A percentile compares a stretch with the other conserved stretches of the same genome.
phyloP scores from a whole-genome alignment of 2,329 filamentous ascomycete genomes.

The Cadophora luteo-olivacea region DNA sequence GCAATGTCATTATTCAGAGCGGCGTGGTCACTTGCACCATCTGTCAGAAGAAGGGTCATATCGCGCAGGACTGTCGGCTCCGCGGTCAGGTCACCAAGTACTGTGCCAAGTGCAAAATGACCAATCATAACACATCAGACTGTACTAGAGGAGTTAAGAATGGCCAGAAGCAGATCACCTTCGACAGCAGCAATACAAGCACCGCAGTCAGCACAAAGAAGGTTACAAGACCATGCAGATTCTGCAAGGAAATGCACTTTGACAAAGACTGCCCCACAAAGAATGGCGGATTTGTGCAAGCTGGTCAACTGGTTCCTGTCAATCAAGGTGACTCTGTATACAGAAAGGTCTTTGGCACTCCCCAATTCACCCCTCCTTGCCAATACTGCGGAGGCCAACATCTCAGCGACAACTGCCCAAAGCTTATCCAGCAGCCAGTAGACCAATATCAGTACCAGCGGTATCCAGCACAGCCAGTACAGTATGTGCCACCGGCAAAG shows the following conservation, averaged over 20 bases:
- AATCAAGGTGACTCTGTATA: background rate
- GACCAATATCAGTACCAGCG: background rate
- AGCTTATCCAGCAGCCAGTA: background rate
- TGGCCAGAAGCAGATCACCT: background rate
- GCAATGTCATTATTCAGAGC: no score
- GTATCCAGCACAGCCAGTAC: slow-evolving; percentile 1
- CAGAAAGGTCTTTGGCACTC: background rate
- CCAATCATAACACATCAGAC: slow-evolving; percentile 8
- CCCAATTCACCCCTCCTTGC: background rate
- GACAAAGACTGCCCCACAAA: slow-evolving; percentile 15
- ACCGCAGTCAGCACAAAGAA: background rate
- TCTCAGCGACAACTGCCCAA: slow-evolving; percentile 5
- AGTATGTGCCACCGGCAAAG: background rate
- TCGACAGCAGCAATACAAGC: background rate
- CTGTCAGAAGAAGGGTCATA: background rate
- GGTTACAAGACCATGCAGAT: slow-evolving; percentile 2
- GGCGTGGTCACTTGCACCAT: slow-evolving; percentile 6
- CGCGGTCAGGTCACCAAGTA: background rate
- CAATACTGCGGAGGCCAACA: background rate
- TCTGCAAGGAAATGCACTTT: slow-evolving; percentile 3
- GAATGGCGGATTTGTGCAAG: background rate
- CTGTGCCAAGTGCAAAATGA: slow-evolving; percentile 9
- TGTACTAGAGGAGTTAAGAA: background rate
- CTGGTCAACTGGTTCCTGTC: no score
- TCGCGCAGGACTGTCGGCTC: slow-evolving; percentile 4